Conservation (phyloP, 805 yeast species). For the Metschnikowia hibisci region DNA sequence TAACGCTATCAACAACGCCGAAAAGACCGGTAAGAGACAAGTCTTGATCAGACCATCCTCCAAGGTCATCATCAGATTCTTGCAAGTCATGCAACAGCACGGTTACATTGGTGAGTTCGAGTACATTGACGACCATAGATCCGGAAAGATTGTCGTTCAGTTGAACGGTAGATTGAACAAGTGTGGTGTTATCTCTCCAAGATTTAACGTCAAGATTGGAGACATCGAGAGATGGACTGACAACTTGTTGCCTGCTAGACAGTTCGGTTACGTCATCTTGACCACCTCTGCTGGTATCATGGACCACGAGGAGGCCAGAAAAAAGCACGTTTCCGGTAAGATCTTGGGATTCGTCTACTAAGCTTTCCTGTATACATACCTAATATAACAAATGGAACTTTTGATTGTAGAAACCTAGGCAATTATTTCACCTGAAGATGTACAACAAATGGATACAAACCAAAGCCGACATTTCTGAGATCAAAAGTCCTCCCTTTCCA, state of each 20-base stretch:
- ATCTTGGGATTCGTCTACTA: constrained; percentile 97
- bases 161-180: constrained; percentile 50
- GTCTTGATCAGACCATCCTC: constrained; percentile 97
- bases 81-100: constrained; percentile 96
- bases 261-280: constrained; percentile 95
- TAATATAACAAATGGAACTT: constrained; percentile 31
- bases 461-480: no score
- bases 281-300: constrained; percentile 99
- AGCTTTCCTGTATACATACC: constrained; percentile 37
- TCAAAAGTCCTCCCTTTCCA: no score
- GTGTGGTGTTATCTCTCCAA: constrained; percentile 98
- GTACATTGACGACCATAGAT: constrained; percentile 36
- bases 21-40: constrained; percentile 98
- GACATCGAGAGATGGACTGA: constrained; percentile 99
- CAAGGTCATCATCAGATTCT: constrained; percentile 95
- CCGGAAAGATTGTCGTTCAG: constrained; percentile 36
- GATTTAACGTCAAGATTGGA: constrained; percentile 93
- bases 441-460: no score
- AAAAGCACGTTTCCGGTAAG: constrained; percentile 99
- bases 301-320: constrained; percentile 99
- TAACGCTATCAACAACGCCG: constrained; percentile 98
- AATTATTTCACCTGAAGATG: background rate
- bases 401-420: background rate
- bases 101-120: constrained; percentile 36
- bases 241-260: constrained; percentile 98